Evolutionary conservation across 495 filamentous ascomycete species (phyloP).

Genomic region (Aspergillus steynii): DNA sequence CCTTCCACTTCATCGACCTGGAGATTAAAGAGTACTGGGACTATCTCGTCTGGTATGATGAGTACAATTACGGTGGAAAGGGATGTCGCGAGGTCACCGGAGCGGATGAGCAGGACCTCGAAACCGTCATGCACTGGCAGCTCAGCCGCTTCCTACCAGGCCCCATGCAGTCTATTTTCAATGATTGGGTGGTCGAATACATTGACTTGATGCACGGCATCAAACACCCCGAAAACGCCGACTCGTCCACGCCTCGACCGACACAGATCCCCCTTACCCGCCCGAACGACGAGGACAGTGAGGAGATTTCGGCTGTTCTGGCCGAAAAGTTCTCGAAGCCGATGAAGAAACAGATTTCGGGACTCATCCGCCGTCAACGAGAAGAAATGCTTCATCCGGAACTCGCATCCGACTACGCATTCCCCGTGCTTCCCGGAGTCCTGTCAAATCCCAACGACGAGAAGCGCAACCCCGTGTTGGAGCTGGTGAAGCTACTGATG

Average conservation of each 20-base stretch:
- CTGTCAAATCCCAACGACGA: slow-evolving; percentile 55
- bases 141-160: slow-evolving; percentile 82
- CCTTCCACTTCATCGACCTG: slow-evolving; percentile 96
- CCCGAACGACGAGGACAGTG: slow-evolving; percentile 53
- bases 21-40: slow-evolving; percentile 99
- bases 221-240: slow-evolving; percentile 62
- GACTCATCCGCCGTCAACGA: slow-evolving; percentile 76
- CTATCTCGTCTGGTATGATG: slow-evolving; percentile 99
- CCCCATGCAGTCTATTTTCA: slow-evolving; percentile 80
- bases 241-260: slow-evolving; percentile 63
- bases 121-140: slow-evolving; percentile 98
- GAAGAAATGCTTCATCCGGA: slow-evolving; percentile 90
- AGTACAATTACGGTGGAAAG: slow-evolving; percentile 97
- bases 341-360: slow-evolving; percentile 81
- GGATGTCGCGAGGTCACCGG: slow-evolving; percentile 83
- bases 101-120: slow-evolving; percentile 79
- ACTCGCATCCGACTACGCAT: slow-evolving; percentile 81
- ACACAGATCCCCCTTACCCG: slow-evolving; percentile 69
- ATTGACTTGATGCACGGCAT: slow-evolving; percentile 89
- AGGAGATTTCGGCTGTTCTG: slow-evolving; percentile 60
- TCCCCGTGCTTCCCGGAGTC: slow-evolving; percentile 82
- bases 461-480: slow-evolving; percentile 75
- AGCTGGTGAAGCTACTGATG: slow-evolving; percentile 88
- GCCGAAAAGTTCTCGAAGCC: slow-evolving; percentile 80
- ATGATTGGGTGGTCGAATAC: slow-evolving; percentile 92